Evolutionary conservation across 495 filamentous ascomycete genomes (phyloP), one percentile per base, ranked within the genome.

Genomic region (Xylaria bambusicola): DNA sequence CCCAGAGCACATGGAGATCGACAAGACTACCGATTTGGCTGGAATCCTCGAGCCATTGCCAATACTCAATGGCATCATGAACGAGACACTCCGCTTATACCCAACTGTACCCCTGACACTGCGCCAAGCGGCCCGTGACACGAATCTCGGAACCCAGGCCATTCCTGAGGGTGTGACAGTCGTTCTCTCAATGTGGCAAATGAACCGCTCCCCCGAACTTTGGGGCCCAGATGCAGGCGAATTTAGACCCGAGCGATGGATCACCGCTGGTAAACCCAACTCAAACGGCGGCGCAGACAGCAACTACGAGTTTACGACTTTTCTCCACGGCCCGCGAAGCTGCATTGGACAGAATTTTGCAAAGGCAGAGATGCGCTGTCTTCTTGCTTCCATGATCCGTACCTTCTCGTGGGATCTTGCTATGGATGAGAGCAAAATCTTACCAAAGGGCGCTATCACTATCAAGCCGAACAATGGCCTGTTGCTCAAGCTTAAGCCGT

Each of bases 331-430:
- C 0, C 91, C 92, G 1, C 73, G 92, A 17, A 82, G 87, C 5
- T 96, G 92, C 62, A 90, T 96, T 15, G 92, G 92, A 0, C 72
- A 90, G 47, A 94, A 93, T 69, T 88, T 96, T 24, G 92, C 92
- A 4, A 56, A 50, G 36, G 65, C 62, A 2, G 58, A 62, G 31
- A 29, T 67, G 51, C 56, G 65, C 15, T 67, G 65, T 47, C 65
- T 67, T 8, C 52, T 67, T 8, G 61, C 62, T 7, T 57, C 65
- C 6, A 54, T 64, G 41, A 40, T 64, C 5, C 45, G 55, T 3
- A 50, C 42, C 13, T 67, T 64, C 48, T 56, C 60, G 18, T 64
- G 65, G 65, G 21, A 49, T 1, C 23, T 67, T 29, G 62, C 48
- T 18, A 67, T 67, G 65, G 62, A 67, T n/a, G 58, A 60, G 27